A percentile compares a stretch with the other conserved stretches of the same genome.
phyloP scores from a whole-genome alignment of 768 basidiomycete genomes.

The Kwoniella mangroviensis region DNA sequence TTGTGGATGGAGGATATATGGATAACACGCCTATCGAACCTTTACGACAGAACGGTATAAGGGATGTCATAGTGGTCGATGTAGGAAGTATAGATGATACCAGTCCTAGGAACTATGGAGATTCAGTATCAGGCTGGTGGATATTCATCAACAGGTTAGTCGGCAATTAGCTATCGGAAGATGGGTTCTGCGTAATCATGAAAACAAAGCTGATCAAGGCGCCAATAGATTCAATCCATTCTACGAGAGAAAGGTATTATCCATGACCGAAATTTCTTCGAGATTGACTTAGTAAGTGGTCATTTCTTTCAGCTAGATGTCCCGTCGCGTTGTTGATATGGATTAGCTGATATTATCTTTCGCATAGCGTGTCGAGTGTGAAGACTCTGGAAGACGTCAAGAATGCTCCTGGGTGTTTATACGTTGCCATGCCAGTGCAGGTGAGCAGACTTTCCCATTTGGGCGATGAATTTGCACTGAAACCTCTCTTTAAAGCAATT shows the following conservation, averaged over 20 bases:
- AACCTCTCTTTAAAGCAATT: slow-evolving; percentile 63
- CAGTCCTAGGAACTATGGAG: slow-evolving; percentile 90
- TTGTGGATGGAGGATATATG: slow-evolving; percentile 59
- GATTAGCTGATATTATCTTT: neutral
- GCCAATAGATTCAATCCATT: slow-evolving; percentile 56
- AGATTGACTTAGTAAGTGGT: slow-evolving; percentile 86
- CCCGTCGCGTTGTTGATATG: no score
- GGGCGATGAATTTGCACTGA: neutral
- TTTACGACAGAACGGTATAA: slow-evolving; percentile 90
- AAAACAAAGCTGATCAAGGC: neutral
- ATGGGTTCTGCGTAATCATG: neutral
- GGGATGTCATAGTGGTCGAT: slow-evolving; percentile 87
- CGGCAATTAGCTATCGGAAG: neutral
- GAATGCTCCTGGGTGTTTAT: slow-evolving; percentile 80
- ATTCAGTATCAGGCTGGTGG: slow-evolving; percentile 96
- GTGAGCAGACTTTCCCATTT: slow-evolving; percentile 59
- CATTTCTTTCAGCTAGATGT: neutral
- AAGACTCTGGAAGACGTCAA: slow-evolving; percentile 96
- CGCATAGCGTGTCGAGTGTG: slow-evolving; percentile 84
- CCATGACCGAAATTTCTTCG: slow-evolving; percentile 59
- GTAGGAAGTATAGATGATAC: slow-evolving; percentile 96
- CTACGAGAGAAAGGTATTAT: slow-evolving; percentile 50
- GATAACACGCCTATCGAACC: slow-evolving; percentile 71
- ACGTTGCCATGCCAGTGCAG: slow-evolving; percentile 94
- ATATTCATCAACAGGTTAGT: slow-evolving; percentile 84